Evolutionary conservation across 2,329 filamentous ascomycete genomes (phyloP), one percentile per base, ranked within the genome.

Genomic region (Rutstroemia sp.): DNA sequence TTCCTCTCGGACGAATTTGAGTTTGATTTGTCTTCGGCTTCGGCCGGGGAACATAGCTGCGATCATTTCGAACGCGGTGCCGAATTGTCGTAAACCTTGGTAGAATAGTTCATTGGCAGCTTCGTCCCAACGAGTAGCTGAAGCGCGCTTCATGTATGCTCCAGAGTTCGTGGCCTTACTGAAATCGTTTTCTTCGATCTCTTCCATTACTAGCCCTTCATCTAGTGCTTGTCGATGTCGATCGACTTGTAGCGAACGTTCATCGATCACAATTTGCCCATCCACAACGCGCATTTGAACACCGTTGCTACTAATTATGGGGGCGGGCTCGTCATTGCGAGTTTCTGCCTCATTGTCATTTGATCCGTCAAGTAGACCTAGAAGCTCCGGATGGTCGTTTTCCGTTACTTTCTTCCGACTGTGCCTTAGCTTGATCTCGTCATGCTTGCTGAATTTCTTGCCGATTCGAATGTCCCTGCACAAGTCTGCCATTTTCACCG

Each of bases 1-100:
- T 72, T 94, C 89, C 71, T 94, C 89, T 59, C 86, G 84, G 65
- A 86, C 88, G 73, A 89, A 94, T 69, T 94, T 94, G 61, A 86
- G 79, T 73, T 92, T 92, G 72, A 94, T 79, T 69, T 88, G 83
- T 34, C 85, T 80, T 17, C 89, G 79, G 58, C 81, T 87, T 66
- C 86, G 84, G 60, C 81, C 79, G 1, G 83, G 81, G 66, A 95
- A 92, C 78, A 91, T 83, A 64, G 82, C 81, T 58, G 81, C 79
- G 64, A 95, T 91, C 72, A 89, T 88, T 68, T 86, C 80, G 67
- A 94, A 95, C 68, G 92, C 88, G 1, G 88, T 92, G 56, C 89
- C 89, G 66, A 90, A 92, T 78, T 86, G 87, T 57, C 77, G 74
- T 2, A 95, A 76, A 1, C 83, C 85, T 27, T 84, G 79, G 74